These are phyloP conservation scores for Didymosphaeria variabile DNA, from an alignment of 2,329 filamentous ascomycete genomes.

Conservation along the genomic window DNA sequence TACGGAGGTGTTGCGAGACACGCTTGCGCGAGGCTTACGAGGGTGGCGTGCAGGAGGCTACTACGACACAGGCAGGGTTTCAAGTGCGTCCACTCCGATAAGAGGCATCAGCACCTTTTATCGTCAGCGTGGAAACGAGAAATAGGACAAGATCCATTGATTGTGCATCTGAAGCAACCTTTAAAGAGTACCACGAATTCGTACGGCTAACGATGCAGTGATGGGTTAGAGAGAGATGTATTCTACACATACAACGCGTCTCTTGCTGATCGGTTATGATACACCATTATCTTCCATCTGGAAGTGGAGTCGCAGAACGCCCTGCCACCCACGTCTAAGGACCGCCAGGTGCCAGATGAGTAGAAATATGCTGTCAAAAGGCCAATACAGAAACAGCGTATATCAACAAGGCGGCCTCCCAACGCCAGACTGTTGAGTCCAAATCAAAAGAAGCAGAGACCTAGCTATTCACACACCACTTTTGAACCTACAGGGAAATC, in stretches of 20 bases:
- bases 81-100: conserved; percentile 3
- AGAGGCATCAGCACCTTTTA: background rate
- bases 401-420: conserved; percentile 29
- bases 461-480: conserved; percentile 34
- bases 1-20: conserved; percentile 11
- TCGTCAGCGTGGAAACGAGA: background rate
- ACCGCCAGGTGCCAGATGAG: conserved; percentile 30
- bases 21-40: conserved; percentile 6
- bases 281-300: conserved; percentile 23
- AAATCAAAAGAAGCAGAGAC: conserved; percentile 26
- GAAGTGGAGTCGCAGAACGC: conserved; percentile 33
- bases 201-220: background rate
- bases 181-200: background rate
- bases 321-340: conserved; percentile 23
- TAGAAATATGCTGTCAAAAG: conserved; percentile 32
- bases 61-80: conserved; percentile 12
- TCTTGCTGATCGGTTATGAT: conserved; percentile 24
- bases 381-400: conserved; percentile 21
- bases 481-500: conserved; percentile 35
- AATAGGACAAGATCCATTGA: background rate
- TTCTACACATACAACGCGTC: conserved; percentile 24
- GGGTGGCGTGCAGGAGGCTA: conserved; percentile 4
- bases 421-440: conserved; percentile 18
- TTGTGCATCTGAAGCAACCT: background rate
- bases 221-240: conserved; percentile 8